phyloP scores from a whole-genome alignment of 164 flowering plant genomes.

The Macadamia integrifolia region DNA sequence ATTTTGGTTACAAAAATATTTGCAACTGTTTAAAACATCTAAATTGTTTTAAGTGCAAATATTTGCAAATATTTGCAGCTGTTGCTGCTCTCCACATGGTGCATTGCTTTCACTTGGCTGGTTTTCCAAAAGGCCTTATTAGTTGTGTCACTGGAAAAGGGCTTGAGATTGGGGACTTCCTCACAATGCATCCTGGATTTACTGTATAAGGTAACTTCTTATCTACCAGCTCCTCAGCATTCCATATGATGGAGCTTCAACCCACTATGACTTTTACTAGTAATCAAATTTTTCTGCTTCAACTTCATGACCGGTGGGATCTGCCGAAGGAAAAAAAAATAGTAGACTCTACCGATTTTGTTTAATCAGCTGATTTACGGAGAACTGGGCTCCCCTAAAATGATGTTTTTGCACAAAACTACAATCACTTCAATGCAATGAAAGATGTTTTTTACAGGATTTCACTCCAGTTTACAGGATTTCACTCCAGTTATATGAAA shows the following conservation, averaged over 20 bases:
- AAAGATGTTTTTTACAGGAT: too few species aligned
- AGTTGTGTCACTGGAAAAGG: constrained; percentile 96
- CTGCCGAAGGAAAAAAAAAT: too few species aligned
- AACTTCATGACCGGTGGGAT: constrained; percentile 64
- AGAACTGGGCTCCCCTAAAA: too few species aligned
- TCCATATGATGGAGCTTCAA: background rate
- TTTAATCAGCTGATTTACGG: too few species aligned
- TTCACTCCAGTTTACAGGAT: too few species aligned
- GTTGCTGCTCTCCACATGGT: constrained; percentile 95
- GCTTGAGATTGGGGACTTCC: constrained; percentile 95
- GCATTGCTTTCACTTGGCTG: constrained; percentile 97
- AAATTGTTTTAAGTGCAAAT: too few species aligned
- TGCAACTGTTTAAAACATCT: too few species aligned
- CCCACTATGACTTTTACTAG: background rate
- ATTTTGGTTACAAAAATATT: too few species aligned
- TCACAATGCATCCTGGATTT: constrained; percentile 94
- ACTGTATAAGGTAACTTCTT: constrained; percentile 75
- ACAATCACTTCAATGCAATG: too few species aligned
- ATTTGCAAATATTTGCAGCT: constrained; percentile 19
- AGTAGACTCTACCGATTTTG: too few species aligned
- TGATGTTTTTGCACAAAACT: too few species aligned
- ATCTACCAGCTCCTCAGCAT: background rate
- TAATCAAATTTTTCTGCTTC: background rate
- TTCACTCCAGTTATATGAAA: too few species aligned
- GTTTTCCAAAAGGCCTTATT: constrained; percentile 95